These are phyloP conservation scores for Salvia sclarea DNA, from an alignment of 305 asterid genomes.

Conservation along the genomic window DNA sequence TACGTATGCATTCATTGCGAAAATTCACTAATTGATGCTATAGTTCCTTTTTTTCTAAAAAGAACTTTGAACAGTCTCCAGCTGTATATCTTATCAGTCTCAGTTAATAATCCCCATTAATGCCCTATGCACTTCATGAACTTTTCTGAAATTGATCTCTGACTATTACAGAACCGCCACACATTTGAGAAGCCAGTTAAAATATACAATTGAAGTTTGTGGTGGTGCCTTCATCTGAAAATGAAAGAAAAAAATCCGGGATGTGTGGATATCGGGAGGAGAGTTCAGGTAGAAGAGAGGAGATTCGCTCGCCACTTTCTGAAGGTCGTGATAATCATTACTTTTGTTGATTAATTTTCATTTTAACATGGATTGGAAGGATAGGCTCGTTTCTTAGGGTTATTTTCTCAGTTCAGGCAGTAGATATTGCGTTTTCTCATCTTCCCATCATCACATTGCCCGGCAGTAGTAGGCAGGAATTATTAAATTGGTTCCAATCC, in stretches of 20 bases:
- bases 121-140: background rate
- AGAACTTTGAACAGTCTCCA: background rate
- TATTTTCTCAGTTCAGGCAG: constrained; percentile 13
- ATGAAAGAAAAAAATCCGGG: constrained; percentile 2
- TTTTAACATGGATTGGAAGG: constrained; percentile 30
- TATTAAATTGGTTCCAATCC: constrained; percentile 25
- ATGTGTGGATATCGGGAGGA: constrained; percentile 25
- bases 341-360: constrained; percentile 9
- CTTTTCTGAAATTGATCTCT: constrained; percentile 13
- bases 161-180: constrained; percentile 72
- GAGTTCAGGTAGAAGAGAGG: constrained; percentile 14
- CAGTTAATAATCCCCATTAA: background rate
- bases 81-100: background rate
- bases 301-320: constrained; percentile 9
- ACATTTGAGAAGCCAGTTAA: constrained; percentile 77
- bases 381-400: constrained; percentile 30
- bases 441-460: background rate
- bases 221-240: constrained; percentile 17
- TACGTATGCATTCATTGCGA: no score
- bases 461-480: no score
- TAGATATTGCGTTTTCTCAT: background rate
- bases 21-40: background rate
- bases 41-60: background rate
- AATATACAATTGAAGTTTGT: constrained; percentile 61
- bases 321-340: constrained; percentile 29